Evolutionary conservation across 1,139 yeast genomes (phyloP).

Genomic region (Kodamaea suecica): DNA sequence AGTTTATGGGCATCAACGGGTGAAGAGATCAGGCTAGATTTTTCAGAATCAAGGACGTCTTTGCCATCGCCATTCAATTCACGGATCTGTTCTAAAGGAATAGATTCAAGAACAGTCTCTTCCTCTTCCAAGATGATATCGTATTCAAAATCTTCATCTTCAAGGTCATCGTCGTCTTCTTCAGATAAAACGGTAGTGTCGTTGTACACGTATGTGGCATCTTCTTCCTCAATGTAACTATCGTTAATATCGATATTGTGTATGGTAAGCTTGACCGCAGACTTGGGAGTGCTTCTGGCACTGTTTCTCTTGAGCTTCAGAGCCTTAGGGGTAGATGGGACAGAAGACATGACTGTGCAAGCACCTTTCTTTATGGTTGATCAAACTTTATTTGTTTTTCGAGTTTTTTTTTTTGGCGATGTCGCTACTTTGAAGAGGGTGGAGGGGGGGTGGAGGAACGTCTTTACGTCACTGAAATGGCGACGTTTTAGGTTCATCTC

Average conservation of each 20-base stretch:
- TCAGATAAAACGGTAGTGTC: constrained; percentile 22
- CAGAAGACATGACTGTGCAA: constrained; percentile 17
- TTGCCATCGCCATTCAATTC: constrained; percentile 4
- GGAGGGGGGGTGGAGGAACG: too few relatives aligned
- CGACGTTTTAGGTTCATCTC: too few relatives aligned
- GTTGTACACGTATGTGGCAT: constrained; percentile 31
- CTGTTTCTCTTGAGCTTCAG: constrained; percentile 11
- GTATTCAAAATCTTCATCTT: too few relatives aligned
- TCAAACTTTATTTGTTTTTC: too few relatives aligned
- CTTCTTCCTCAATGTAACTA: constrained; percentile 40
- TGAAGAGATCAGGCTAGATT: too few relatives aligned
- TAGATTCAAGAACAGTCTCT: constrained; percentile 1
- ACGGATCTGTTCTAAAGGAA: neutral
- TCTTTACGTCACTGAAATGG: too few relatives aligned
- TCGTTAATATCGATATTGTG: constrained; percentile 27
- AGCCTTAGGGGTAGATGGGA: constrained; percentile 16
- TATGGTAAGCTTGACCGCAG: constrained; percentile 19
- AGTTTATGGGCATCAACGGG: constrained; percentile 5
- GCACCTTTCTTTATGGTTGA: neutral
- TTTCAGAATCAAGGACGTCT: too few relatives aligned
- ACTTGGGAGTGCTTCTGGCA: constrained; percentile 14
- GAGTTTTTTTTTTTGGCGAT: constrained; percentile 5
- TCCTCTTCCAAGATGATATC: constrained; percentile 10
- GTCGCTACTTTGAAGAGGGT: neutral
- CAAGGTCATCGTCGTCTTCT: constrained; percentile 16